phyloP scores from a whole-genome alignment of 371 early-diverging fungal species.

The Amoeboaphelidium protococcarum region DNA sequence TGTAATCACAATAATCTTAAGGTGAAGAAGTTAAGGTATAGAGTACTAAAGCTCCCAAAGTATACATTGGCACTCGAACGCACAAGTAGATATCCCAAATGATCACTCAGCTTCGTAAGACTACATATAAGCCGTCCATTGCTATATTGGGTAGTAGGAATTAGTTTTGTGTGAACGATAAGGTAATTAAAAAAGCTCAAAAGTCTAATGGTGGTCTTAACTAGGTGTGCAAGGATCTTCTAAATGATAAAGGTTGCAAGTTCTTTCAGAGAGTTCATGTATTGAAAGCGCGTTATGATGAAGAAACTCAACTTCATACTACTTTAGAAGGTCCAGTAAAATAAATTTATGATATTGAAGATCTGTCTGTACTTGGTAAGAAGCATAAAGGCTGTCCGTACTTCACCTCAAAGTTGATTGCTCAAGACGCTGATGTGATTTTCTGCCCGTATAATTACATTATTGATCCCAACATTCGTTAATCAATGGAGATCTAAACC shows the following conservation, averaged over 20 bases:
- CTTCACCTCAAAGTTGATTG: conserved; percentile 11
- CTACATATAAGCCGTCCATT: conserved; percentile 9
- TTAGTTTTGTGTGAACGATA: conserved; percentile 9
- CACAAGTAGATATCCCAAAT: conserved; percentile 16
- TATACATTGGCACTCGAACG: conserved; percentile 14
- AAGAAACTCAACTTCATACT: not conserved
- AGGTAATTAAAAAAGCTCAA: conserved; percentile 5
- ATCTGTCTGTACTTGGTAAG: conserved; percentile 11
- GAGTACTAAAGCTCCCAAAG: too few species aligned
- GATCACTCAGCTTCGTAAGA: conserved; percentile 8
- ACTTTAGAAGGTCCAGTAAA: not conserved
- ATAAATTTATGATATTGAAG: conserved; percentile 20
- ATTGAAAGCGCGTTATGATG: not conserved
- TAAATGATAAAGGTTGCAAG: conserved; percentile 6
- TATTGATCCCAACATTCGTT: conserved; percentile 13
- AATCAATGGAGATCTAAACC: conserved; percentile 10
- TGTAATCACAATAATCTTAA: too few species aligned
- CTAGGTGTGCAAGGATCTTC: conserved; percentile 7
- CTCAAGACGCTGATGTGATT: conserved; percentile 13
- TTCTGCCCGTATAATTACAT: conserved; percentile 29
- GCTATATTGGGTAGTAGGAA: conserved; percentile 9
- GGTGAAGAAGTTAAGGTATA: too few species aligned
- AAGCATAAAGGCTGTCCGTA: conserved; percentile 19
- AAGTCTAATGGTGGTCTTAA: conserved; percentile 5
- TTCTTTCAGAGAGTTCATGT: conserved; percentile 4